A percentile compares a stretch with the other conserved stretches of the same genome.
These are phyloP conservation scores for Backusella australiensis DNA, from an alignment of 192 early-diverging fungal species.

Conservation along the genomic window DNA sequence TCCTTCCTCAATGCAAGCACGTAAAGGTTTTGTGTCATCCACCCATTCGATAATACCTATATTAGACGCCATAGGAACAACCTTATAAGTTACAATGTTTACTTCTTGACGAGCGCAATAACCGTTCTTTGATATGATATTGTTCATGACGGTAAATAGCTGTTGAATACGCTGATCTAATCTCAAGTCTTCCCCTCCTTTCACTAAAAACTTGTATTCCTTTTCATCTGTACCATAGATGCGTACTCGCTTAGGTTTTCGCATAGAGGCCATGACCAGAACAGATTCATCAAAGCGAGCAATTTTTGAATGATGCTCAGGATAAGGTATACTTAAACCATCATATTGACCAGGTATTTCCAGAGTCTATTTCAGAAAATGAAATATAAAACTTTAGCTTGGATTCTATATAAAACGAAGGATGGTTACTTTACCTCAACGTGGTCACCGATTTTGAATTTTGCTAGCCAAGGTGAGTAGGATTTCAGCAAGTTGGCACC, in stretches of 20 bases:
- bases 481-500: constrained; percentile 47
- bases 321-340: constrained; percentile 52
- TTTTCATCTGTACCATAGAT: constrained; percentile 76
- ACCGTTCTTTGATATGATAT: constrained; percentile 50
- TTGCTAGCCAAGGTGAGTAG: constrained; percentile 66
- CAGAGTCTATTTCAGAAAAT: constrained; percentile 37
- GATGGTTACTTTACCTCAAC: constrained; percentile 18
- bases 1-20: constrained; percentile 56
- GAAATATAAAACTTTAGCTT: background rate
- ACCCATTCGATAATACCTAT: constrained; percentile 83
- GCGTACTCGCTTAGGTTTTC: constrained; percentile 67
- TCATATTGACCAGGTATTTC: constrained; percentile 80
- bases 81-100: constrained; percentile 69
- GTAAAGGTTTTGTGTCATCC: constrained; percentile 64
- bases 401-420: background rate
- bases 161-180: constrained; percentile 79
- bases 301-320: constrained; percentile 56
- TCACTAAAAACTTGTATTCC: constrained; percentile 71
- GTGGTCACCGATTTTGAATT: constrained; percentile 28
- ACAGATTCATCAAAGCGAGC: constrained; percentile 60
- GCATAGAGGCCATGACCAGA: constrained; percentile 67
- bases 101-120: constrained; percentile 57
- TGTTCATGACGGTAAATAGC: constrained; percentile 78
- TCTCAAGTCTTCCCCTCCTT: constrained; percentile 84
- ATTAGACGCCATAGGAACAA: constrained; percentile 57